These are phyloP conservation scores for Saussurea involucrata DNA, from an alignment of 129 eudicot genomes.

Conservation along the genomic window DNA sequence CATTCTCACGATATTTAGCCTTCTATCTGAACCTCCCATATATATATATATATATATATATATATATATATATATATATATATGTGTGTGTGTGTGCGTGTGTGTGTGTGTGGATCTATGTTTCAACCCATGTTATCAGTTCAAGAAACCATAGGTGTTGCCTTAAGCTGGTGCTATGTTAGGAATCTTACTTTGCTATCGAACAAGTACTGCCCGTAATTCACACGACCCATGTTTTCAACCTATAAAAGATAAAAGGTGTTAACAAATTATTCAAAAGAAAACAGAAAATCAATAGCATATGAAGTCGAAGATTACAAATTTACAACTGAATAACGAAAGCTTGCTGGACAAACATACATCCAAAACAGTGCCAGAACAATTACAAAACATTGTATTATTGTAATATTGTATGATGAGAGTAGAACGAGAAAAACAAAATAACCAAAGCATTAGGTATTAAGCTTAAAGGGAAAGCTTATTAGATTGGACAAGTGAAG, in stretches of 20 bases:
- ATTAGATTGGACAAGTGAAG: slow-evolving; percentile 15
- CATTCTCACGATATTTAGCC: too few species aligned
- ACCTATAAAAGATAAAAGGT: slow-evolving; percentile 43
- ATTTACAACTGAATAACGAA: neutral
- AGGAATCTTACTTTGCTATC: slow-evolving; percentile 71
- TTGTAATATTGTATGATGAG: neutral
- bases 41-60: too few species aligned
- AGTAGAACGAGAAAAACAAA: neutral
- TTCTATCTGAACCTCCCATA: too few species aligned
- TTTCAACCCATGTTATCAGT: neutral
- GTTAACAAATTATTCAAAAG: neutral
- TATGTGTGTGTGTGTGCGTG: too few species aligned
- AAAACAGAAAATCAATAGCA: neutral
- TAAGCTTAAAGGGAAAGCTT: neutral
- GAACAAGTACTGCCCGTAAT: slow-evolving; percentile 66
- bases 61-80: too few species aligned
- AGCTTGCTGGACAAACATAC: neutral
- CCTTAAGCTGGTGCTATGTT: slow-evolving; percentile 6
- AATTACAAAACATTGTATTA: too few species aligned
- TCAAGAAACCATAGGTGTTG: neutral
- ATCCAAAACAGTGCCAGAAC: too few species aligned
- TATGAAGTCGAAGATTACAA: neutral
- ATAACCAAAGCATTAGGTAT: neutral
- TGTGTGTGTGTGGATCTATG: too few species aligned
- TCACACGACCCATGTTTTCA: slow-evolving; percentile 93